phyloP scores from a whole-genome alignment of 2,329 filamentous ascomycete genomes.

The Venturiaceae sp. region DNA sequence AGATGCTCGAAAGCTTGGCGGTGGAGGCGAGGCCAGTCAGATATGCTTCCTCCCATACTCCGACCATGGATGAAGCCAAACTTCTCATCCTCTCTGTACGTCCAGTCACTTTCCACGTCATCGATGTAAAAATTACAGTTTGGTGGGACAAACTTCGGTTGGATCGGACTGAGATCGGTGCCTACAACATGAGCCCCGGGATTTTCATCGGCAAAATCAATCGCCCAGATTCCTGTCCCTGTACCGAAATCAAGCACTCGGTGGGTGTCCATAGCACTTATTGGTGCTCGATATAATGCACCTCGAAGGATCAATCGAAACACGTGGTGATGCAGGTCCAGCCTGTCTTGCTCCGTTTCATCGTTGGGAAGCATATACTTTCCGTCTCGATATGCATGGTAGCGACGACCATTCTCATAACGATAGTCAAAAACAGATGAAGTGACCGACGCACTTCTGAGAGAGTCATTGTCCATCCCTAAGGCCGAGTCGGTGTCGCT shows the following conservation, averaged over 20 bases:
- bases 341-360: slow-evolving; percentile 16
- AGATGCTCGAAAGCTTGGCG: slow-evolving; percentile 23
- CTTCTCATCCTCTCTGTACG: slow-evolving; percentile 23
- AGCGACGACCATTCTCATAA: slow-evolving; percentile 4
- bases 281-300: slow-evolving; percentile 28
- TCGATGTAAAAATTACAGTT: slow-evolving; percentile 52
- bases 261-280: slow-evolving; percentile 20
- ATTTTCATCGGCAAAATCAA: slow-evolving; percentile 27
- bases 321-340: slow-evolving; percentile 6
- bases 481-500: not conserved
- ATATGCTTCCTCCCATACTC: slow-evolving; percentile 42
- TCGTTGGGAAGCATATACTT: slow-evolving; percentile 19
- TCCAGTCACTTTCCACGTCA: slow-evolving; percentile 51
- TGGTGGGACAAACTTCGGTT: slow-evolving; percentile 36
- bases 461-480: not conserved
- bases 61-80: slow-evolving; percentile 51
- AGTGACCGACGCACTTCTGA: not conserved
- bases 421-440: not conserved
- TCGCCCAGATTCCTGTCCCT: slow-evolving; percentile 15
- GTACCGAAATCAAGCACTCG: slow-evolving; percentile 19
- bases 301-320: slow-evolving; percentile 16
- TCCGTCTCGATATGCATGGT: slow-evolving; percentile 6
- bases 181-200: slow-evolving; percentile 22
- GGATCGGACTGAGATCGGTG: slow-evolving; percentile 27
- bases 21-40: slow-evolving; percentile 42